phyloP scores from a whole-genome alignment of 1,284 basidiomycete genomes.

The Sparassis latifolia region DNA sequence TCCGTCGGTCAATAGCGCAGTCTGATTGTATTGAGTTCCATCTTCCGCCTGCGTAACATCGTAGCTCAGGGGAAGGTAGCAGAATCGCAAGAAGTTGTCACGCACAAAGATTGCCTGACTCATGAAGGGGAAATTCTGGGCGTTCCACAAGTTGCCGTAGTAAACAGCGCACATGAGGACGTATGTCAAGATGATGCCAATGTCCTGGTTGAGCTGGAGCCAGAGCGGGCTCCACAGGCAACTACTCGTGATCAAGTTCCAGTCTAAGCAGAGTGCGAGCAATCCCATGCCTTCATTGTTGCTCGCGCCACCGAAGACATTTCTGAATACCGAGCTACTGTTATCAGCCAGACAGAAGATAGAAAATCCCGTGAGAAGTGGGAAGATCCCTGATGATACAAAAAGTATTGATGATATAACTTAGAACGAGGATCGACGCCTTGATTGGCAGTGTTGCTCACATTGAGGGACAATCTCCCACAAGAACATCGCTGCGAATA shows the following conservation, averaged over 20 bases:
- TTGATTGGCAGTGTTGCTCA: constrained; percentile 19
- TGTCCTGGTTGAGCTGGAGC: constrained; percentile 28
- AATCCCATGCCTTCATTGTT: constrained; percentile 54
- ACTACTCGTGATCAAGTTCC: constrained; percentile 31
- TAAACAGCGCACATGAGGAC: constrained; percentile 27
- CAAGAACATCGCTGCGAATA: constrained; percentile 21
- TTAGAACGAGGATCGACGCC: constrained; percentile 3
- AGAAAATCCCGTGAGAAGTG: constrained; percentile 39
- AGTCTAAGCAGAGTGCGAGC: constrained; percentile 49
- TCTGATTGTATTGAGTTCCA: constrained; percentile 27
- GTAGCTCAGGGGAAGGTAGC: neutral
- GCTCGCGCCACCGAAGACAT: constrained; percentile 54
- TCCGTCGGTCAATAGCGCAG: constrained; percentile 24
- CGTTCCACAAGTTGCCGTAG: constrained; percentile 27
- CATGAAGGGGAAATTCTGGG: constrained; percentile 28
- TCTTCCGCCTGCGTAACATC: constrained; percentile 14
- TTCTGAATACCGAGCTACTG: constrained; percentile 39
- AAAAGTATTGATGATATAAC: neutral
- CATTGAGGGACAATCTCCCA: constrained; percentile 43
- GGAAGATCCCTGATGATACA: constrained; percentile 23
- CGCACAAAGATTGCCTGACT: constrained; percentile 26
- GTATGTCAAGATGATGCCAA: constrained; percentile 26
- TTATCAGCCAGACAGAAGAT: constrained; percentile 57
- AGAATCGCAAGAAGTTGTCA: neutral
- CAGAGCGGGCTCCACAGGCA: constrained; percentile 26